phyloP scores from a whole-genome alignment of 768 basidiomycete species.

The Boletus sp. region DNA sequence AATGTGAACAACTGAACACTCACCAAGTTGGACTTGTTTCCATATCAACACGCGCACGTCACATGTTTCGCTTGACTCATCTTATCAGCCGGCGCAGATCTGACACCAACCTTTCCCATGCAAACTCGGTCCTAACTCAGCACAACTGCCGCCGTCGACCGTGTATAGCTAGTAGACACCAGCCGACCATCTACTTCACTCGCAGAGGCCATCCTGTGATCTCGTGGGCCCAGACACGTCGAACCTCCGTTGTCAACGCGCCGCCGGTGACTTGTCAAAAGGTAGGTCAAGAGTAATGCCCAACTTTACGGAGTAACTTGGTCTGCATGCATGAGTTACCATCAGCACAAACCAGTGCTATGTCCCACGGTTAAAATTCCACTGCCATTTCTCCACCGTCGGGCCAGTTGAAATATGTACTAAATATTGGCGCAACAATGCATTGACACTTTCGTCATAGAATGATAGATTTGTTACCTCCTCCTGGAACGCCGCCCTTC shows the following conservation, averaged over 20 bases:
- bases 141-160: too few species aligned
- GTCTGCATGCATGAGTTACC: conserved; percentile 12
- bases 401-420: not conserved
- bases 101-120: not conserved
- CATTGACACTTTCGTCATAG: conserved; percentile 3
- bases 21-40: conserved; percentile 1
- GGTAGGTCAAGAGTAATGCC: not conserved
- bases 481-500: conserved; percentile 45
- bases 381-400: too few species aligned
- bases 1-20: too few species aligned
- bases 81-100: not conserved
- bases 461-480: conserved; percentile 30
- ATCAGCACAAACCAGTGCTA: conserved; percentile 26
- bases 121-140: too few species aligned
- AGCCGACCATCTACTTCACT: too few species aligned
- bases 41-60: conserved; percentile 20
- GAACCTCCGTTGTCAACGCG: not conserved
- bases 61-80: too few species aligned
- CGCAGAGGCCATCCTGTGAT: too few species aligned
- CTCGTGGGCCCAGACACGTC: not conserved
- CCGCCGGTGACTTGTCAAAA: conserved; percentile 3
- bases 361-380: not conserved
- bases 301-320: not conserved
- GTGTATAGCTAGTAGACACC: too few species aligned
- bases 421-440: not conserved